Percentiles rank a stretch among this genome's conserved stretches.
phyloP scores from a whole-genome alignment of 202 grass and related monocot genomes.

The Eragrostis tef region DNA sequence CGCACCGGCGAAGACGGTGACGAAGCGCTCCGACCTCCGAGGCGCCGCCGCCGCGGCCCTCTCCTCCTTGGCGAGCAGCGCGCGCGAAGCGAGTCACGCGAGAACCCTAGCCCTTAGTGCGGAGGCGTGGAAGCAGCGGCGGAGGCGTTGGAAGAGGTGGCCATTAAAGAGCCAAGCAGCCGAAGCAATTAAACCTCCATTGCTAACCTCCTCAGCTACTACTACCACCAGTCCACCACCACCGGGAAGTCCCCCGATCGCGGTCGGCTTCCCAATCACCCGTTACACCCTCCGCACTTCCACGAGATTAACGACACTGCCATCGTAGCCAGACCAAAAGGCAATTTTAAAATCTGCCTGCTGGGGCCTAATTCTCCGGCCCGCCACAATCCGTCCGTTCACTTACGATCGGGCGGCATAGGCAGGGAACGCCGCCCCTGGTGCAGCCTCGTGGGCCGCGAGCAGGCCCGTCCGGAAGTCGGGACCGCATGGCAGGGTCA shows the following conservation, averaged over 20 bases:
- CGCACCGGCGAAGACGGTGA: conserved; percentile 38
- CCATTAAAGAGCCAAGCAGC: conserved; percentile 56
- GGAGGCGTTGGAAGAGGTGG: conserved; percentile 40
- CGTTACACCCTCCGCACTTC: background rate
- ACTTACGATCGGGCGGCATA: conserved; percentile 27
- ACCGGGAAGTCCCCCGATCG: background rate
- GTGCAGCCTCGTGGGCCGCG: conserved; percentile 42
- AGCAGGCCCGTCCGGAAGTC: conserved; percentile 7
- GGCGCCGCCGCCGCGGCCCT: background rate
- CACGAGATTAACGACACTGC: background rate
- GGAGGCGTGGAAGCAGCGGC: conserved; percentile 13
- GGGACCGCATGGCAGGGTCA: conserved; percentile 43
- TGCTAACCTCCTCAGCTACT: conserved; percentile 33
- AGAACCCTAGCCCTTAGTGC: conserved; percentile 42
- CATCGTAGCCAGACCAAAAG: background rate
- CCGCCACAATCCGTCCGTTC: background rate
- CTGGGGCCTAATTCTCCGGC: background rate
- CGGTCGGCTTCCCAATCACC: conserved; percentile 1
- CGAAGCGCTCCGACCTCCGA: conserved; percentile 4
- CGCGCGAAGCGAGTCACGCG: background rate
- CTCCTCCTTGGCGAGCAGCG: conserved; percentile 26
- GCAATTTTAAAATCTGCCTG: conserved; percentile 43
- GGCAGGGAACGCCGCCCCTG: conserved; percentile 27
- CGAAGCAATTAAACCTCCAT: conserved; percentile 60
- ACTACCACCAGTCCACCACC: conserved; percentile 2